phyloP scores from a whole-genome alignment of 169 alveolate species.

The Eimeria nieschulzi region DNA sequence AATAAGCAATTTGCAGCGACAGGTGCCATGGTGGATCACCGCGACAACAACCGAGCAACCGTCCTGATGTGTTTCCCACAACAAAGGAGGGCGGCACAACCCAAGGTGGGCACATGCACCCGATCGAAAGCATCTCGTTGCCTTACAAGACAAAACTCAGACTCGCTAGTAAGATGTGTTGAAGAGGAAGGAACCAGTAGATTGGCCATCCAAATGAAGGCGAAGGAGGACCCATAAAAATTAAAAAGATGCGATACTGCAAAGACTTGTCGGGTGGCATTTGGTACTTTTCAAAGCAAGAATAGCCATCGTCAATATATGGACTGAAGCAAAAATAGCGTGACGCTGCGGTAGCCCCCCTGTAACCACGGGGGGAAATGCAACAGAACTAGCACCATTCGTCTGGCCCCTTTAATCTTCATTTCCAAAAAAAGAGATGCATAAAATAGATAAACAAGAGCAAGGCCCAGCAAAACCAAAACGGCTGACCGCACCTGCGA shows the following conservation, averaged over 20 bases:
- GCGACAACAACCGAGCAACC: too few species aligned
- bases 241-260: background rate
- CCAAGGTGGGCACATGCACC: too few species aligned
- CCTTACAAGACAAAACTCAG: too few species aligned
- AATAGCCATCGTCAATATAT: background rate
- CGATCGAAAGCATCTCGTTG: too few species aligned
- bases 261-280: background rate
- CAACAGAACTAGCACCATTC: slow-evolving; percentile 8
- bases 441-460: background rate
- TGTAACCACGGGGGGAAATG: slow-evolving; percentile 19
- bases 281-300: slow-evolving; percentile 10
- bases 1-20: too few species aligned
- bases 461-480: background rate
- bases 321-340: slow-evolving; percentile 56
- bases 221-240: background rate
- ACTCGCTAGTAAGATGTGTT: too few species aligned
- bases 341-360: slow-evolving; percentile 4
- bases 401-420: slow-evolving; percentile 12
- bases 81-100: too few species aligned
- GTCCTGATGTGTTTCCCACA: too few species aligned
- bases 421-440: slow-evolving; percentile 4
- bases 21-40: too few species aligned
- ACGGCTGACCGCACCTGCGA: slow-evolving; percentile 72
- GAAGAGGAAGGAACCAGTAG: too few species aligned
- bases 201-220: too few species aligned